Base-by-base conservation (phyloP, 2,329 filamentous ascomycete genomes). In the Aspergillus aculeatinus region DNA sequence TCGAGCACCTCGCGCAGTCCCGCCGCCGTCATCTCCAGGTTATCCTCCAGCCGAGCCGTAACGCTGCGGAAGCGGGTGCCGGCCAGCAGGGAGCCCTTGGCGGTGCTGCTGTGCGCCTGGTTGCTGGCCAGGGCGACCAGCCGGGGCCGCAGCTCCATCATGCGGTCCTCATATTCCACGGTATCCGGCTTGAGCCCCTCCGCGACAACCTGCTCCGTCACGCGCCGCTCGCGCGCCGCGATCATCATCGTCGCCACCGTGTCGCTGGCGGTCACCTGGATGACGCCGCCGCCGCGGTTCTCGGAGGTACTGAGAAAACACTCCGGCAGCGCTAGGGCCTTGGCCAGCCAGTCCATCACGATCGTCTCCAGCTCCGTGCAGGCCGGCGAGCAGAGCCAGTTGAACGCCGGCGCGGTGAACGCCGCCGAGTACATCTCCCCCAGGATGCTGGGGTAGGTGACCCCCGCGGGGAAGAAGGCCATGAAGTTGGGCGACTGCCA, bases 401-500 rank as follows among this genome's bases (percentile, higher is more conserved):
- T 98, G 82, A 98, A 98, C 44, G 92, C 92, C 1, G 94, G 92
- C 16, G 91, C 91, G 12, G 88, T 95, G 77, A 97, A 93, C 6
- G 92, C 89, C 5, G 91, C 88, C 48, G 87, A 91, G 81, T 96
- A 98, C 80, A 98, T 87, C 78, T 98, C 94, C 21, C 92, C 94
- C 11, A 98, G 83, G 75, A 96, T 94, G 29, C 88, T 79, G 0
- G 94, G 92, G 72, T 89, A 97, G 39, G 89, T 91, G 56, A 88
- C 87, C 25, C 86, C 87, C 53, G 91, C 91, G 1, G 94, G 90
- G 78, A 95, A 98, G 82, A 96, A 98, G 49, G 94, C 94, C 86
- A 97, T 91, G 82, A 96, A 98, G 72, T 94, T 92, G 16, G 92
- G 94, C 2, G 88, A 91, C 74, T 96, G 89, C 92, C 94, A 98